phyloP scores from a whole-genome alignment of 1,284 basidiomycete genomes.

The Moniliella sp. region DNA sequence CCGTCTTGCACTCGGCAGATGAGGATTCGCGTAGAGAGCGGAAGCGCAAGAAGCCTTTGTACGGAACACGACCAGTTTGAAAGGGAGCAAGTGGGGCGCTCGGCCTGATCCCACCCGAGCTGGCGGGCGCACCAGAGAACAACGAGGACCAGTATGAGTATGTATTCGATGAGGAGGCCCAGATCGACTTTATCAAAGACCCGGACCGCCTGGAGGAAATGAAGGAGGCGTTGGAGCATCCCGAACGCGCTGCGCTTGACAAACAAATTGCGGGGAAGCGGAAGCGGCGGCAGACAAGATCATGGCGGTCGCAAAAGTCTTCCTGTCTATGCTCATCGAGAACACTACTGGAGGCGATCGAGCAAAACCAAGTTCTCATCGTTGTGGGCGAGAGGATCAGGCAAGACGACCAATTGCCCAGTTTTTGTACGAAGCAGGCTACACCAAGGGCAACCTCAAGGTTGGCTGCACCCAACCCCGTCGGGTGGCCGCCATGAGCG shows the following conservation, averaged over 20 bases:
- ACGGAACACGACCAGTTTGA: slow-evolving; percentile 84
- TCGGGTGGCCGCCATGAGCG: slow-evolving; percentile 95
- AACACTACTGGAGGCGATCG: slow-evolving; percentile 52
- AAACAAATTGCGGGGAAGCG: slow-evolving; percentile 71
- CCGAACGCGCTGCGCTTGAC: slow-evolving; percentile 65
- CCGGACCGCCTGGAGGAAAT: slow-evolving; percentile 37
- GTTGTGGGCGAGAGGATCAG: slow-evolving; percentile 47
- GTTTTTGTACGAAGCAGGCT: slow-evolving; percentile 91
- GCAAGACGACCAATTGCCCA: slow-evolving; percentile 96
- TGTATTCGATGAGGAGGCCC: slow-evolving; percentile 94
- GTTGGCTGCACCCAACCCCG: slow-evolving; percentile 94
- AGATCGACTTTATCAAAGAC: slow-evolving; percentile 83
- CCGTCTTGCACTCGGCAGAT: too few species aligned
- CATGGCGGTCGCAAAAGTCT: slow-evolving; percentile 24
- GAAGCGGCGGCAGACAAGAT: slow-evolving; percentile 41
- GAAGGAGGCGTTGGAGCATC: slow-evolving; percentile 34
- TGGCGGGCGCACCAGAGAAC: slow-evolving; percentile 4
- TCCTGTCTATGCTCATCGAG: slow-evolving; percentile 25
- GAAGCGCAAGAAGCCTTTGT: slow-evolving; percentile 46
- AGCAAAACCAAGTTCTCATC: slow-evolving; percentile 51
- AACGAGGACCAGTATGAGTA: slow-evolving; percentile 56
- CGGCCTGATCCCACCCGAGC: slow-evolving; percentile 31
- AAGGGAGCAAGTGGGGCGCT: slow-evolving; percentile 66
- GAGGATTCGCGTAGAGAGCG: slow-evolving; percentile 53
- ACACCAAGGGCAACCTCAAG: slow-evolving; percentile 57